Conservation (phyloP, 208 protist genomes). For the Leishmania tropica region DNA sequence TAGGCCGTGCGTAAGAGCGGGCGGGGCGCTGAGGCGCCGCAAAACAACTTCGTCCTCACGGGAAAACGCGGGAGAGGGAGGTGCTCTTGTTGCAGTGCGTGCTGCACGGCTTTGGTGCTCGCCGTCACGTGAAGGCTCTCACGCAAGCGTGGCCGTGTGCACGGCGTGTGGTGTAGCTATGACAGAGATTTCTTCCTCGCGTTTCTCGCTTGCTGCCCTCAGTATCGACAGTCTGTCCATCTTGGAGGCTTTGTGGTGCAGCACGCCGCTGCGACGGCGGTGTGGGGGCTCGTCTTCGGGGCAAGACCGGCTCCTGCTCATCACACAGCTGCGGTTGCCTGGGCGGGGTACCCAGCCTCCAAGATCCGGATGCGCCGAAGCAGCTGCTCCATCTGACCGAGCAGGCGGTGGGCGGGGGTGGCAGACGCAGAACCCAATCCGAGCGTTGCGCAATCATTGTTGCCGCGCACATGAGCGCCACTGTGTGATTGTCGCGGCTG, state of each 20-base stretch:
- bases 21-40: not conserved
- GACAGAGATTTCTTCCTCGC: not conserved
- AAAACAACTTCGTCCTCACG: no score
- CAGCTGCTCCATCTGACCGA: conserved; percentile 32
- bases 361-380: conserved; percentile 20
- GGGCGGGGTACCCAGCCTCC: conserved; percentile 10
- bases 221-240: not conserved
- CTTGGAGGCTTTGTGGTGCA: not conserved
- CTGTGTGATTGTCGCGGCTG: not conserved
- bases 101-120: not conserved
- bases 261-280: no score
- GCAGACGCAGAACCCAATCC: not conserved
- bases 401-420: conserved; percentile 1
- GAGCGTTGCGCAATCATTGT: not conserved
- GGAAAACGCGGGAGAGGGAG: not conserved
- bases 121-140: not conserved
- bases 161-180: not conserved
- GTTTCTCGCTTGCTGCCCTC: not conserved
- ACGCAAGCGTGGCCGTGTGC: not conserved
- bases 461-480: not conserved
- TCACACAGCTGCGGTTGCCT: not conserved
- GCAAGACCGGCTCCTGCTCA: not conserved
- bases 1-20: not conserved
- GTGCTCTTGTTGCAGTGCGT: not conserved
- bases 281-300: not conserved